A percentile compares a stretch with the other conserved stretches of the same genome.
Conservation (phyloP, 129 eudicot genomes). For the Lactuca saligna region DNA sequence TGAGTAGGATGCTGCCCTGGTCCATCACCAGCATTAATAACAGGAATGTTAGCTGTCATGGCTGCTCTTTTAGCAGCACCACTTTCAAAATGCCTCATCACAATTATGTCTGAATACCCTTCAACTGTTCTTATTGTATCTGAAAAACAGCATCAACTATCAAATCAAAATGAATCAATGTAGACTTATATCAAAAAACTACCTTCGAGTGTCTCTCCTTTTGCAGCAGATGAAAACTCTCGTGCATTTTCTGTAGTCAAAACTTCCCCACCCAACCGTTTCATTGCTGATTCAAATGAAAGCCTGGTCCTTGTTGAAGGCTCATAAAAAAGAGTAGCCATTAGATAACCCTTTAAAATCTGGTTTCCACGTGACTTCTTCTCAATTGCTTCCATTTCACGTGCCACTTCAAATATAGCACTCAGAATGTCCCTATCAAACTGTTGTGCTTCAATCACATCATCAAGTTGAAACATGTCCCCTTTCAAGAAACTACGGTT, state of each 20-base stretch:
- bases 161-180: slow-evolving; percentile 3
- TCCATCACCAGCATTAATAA: slow-evolving; percentile 99
- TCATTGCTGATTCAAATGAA: slow-evolving; percentile 98
- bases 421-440: slow-evolving; percentile 80
- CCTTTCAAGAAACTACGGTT: slow-evolving; percentile 40
- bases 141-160: slow-evolving; percentile 34
- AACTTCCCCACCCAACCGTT: slow-evolving; percentile 93
- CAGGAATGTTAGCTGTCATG: slow-evolving; percentile 74
- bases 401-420: slow-evolving; percentile 93
- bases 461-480: slow-evolving; percentile 70
- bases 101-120: slow-evolving; percentile 95
- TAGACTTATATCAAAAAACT: slow-evolving; percentile 14
- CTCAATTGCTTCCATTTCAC: slow-evolving; percentile 93
- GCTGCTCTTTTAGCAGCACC: slow-evolving; percentile 99
- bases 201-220: slow-evolving; percentile 99
- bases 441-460: slow-evolving; percentile 93
- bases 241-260: slow-evolving; percentile 98
- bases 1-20: slow-evolving; percentile 99
- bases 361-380: slow-evolving; percentile 72
- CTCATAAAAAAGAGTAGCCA: slow-evolving; percentile 97
- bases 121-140: slow-evolving; percentile 96
- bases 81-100: slow-evolving; percentile 97
- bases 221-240: slow-evolving; percentile 97
- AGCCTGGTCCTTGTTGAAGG: slow-evolving; percentile 99
- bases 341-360: slow-evolving; percentile 73